A percentile compares a stretch with the other conserved stretches of the same genome.
phyloP scores from a whole-genome alignment of 2,329 filamentous ascomycete species.

The Phialophora expanda region DNA sequence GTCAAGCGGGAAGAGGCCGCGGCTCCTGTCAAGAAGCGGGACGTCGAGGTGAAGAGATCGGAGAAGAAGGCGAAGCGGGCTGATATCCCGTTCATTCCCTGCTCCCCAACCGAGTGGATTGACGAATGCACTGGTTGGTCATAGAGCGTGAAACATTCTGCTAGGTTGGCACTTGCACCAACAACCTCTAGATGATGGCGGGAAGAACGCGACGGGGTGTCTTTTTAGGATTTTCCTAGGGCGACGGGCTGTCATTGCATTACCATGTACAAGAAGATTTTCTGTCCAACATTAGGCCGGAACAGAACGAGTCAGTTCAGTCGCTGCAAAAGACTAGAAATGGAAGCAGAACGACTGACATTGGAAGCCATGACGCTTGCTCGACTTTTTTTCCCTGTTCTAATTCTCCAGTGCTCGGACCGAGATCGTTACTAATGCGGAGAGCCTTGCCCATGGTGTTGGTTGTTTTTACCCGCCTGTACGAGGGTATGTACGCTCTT shows the following conservation, averaged over 20 bases:
- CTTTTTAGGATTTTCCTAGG: background rate
- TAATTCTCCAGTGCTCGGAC: background rate
- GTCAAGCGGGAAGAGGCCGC: constrained; percentile 14
- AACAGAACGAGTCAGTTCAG: constrained; percentile 1
- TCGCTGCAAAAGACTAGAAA: constrained; percentile 14
- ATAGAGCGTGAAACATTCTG: background rate
- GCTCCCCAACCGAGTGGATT: constrained; percentile 24
- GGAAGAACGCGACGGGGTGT: background rate
- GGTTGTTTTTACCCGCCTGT: background rate
- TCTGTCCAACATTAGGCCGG: constrained; percentile 9
- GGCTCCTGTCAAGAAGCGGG: constrained; percentile 24
- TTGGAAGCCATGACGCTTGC: background rate
- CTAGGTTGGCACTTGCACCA: too few relatives aligned
- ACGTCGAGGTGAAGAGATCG: constrained; percentile 2
- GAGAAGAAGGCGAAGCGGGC: constrained; percentile 20
- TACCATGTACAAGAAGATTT: constrained; percentile 11
- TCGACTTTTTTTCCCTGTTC: background rate
- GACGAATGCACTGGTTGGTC: constrained; percentile 18
- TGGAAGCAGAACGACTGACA: constrained; percentile 21
- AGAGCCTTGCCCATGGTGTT: background rate
- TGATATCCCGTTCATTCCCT: constrained; percentile 21
- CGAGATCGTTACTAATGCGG: background rate
- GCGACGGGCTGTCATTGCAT: background rate
- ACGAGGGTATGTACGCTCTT: background rate
- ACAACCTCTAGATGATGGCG: background rate